Evolutionary conservation across 352 stramenopile species (phyloP).

Genomic region (Globisporangium emineosum): DNA sequence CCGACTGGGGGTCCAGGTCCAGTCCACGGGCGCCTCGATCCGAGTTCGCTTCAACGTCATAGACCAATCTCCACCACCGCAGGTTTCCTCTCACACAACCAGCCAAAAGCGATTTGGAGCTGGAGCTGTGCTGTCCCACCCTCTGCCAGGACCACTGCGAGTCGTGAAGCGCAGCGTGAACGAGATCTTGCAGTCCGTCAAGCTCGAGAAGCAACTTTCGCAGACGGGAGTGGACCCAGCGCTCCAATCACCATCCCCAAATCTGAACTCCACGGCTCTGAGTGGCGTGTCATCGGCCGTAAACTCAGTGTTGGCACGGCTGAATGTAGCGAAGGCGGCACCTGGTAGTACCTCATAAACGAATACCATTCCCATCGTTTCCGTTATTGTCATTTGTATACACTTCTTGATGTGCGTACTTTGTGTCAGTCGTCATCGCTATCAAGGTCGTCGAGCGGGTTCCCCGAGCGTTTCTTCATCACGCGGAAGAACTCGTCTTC

Average conservation of each 20-base stretch:
- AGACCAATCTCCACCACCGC: slow-evolving; percentile 9
- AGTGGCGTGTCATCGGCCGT: slow-evolving; percentile 15
- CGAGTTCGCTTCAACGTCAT: slow-evolving; percentile 43
- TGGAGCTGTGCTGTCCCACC: background rate
- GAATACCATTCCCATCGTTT: background rate
- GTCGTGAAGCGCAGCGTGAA: slow-evolving; percentile 74
- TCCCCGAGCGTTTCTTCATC: slow-evolving; percentile 94
- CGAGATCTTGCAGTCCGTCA: slow-evolving; percentile 60
- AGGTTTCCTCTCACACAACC: background rate
- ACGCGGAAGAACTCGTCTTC: slow-evolving; percentile 95
- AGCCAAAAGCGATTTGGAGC: background rate
- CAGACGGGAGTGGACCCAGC: slow-evolving; percentile 18
- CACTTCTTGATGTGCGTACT: background rate
- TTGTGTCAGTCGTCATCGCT: slow-evolving; percentile 82
- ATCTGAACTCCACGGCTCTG: background rate
- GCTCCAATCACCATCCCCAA: slow-evolving; percentile 1
- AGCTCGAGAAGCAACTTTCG: slow-evolving; percentile 38
- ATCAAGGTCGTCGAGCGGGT: slow-evolving; percentile 89
- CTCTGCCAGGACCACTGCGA: slow-evolving; percentile 8
- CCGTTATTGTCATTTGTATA: background rate
- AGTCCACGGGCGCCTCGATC: slow-evolving; percentile 33
- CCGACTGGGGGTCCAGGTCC: slow-evolving; percentile 33
- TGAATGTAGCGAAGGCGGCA: slow-evolving; percentile 20
- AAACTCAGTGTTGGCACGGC: slow-evolving; percentile 26
- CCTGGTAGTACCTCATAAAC: background rate